Evolutionary conservation across 176 grass and related monocot genomes (phyloP).

Genomic region (Triticum timopheevii): DNA sequence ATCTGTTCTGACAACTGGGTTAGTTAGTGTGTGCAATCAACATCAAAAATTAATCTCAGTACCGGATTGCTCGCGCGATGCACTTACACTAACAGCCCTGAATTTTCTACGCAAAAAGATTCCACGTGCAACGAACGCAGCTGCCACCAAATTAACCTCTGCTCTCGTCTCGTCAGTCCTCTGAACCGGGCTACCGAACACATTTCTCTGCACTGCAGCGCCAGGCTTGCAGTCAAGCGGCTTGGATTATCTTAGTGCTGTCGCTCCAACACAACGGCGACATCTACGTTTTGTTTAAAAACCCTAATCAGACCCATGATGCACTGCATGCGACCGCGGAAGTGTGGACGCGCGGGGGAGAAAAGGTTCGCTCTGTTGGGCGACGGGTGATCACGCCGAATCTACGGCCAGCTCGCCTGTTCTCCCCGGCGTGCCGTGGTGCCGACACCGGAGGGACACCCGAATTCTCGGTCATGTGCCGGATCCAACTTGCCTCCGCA

Average conservation of each 20-base stretch:
- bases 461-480: slow-evolving; percentile 24
- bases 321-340: not conserved
- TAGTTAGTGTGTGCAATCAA: not conserved
- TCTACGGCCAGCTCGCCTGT: slow-evolving; percentile 41
- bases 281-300: not conserved
- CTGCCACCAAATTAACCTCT: not conserved
- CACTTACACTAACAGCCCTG: not conserved
- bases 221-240: slow-evolving; percentile 36
- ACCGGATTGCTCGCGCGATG: not conserved
- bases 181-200: not conserved
- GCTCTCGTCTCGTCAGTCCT: not conserved
- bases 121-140: not conserved
- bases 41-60: not conserved
- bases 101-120: not conserved
- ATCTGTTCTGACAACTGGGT: not conserved
- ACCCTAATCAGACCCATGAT: not conserved
- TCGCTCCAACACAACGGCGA: not conserved
- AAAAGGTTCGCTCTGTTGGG: slow-evolving; percentile 28
- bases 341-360: not conserved
- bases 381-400: slow-evolving; percentile 16
- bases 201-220: slow-evolving; percentile 4
- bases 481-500: slow-evolving; percentile 7
- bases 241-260: not conserved
- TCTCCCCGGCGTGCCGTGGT: not conserved
- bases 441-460: slow-evolving; percentile 35